Conservation (phyloP, 306 rosid genomes). For the Cyamopsis tetragonoloba region DNA sequence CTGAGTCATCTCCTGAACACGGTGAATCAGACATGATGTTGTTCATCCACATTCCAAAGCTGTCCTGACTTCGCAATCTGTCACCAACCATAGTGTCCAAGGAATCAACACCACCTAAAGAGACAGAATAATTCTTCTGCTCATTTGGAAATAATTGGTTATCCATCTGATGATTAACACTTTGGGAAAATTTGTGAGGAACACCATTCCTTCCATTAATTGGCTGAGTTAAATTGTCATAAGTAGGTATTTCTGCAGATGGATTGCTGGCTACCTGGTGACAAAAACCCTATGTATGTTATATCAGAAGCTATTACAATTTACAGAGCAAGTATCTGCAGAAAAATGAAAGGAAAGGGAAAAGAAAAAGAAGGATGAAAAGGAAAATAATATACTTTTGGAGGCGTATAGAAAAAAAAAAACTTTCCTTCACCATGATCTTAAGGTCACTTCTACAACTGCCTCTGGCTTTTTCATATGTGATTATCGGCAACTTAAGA, state of each 20-base stretch:
- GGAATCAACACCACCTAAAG: conserved; percentile 33
- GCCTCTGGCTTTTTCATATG: neutral
- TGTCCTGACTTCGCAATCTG: conserved; percentile 75
- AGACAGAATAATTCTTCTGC: conserved; percentile 31
- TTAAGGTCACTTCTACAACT: neutral
- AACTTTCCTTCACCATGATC: neutral
- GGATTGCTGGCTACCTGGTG: conserved; percentile 50
- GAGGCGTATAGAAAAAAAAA: neutral
- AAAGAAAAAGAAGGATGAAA: neutral
- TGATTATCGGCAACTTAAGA: neutral
- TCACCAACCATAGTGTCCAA: conserved; percentile 34
- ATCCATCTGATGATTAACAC: conserved; percentile 31
- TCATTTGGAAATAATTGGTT: conserved; percentile 43
- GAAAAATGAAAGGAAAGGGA: neutral
- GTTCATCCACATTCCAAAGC: conserved; percentile 85
- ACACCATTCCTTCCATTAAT: conserved; percentile 27
- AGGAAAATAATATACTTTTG: neutral
- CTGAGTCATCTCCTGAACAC: conserved; percentile 49
- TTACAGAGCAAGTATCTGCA: conserved; percentile 9
- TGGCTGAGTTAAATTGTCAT: conserved; percentile 37
- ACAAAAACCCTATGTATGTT: conserved; percentile 10
- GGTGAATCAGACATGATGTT: conserved; percentile 54
- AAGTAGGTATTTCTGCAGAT: conserved; percentile 41
- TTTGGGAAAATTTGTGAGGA: conserved; percentile 38
- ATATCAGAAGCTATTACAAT: neutral